Percentiles rank a stretch among this genome's conserved stretches.
These are phyloP conservation scores for Geranium rotundifolium DNA, from an alignment of 345 rosid genomes.

Conservation along the genomic window DNA sequence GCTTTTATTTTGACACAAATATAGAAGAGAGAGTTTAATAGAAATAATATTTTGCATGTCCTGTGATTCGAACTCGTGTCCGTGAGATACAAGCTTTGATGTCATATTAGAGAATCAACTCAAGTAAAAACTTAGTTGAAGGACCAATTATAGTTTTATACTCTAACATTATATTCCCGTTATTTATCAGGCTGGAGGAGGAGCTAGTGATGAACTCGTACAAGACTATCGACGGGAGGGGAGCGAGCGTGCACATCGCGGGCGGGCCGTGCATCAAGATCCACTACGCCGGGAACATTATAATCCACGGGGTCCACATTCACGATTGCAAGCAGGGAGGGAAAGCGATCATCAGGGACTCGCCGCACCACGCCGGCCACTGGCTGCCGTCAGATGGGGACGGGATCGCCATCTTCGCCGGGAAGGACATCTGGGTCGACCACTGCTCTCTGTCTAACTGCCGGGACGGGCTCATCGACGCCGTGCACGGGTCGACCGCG, in stretches of 20 bases:
- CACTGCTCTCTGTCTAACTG: conserved; percentile 75
- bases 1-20: too few species aligned
- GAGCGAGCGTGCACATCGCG: conserved; percentile 62
- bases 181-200: conserved; percentile 20
- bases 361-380: conserved; percentile 45
- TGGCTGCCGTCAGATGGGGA: conserved; percentile 58
- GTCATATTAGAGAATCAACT: too few species aligned
- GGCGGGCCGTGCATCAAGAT: conserved; percentile 69
- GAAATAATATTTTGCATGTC: too few species aligned
- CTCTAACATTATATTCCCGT: too few species aligned
- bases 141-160: too few species aligned
- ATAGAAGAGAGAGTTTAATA: too few species aligned
- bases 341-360: conserved; percentile 39
- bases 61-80: too few species aligned
- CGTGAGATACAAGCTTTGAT: too few species aligned
- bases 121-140: too few species aligned
- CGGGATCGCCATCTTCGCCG: conserved; percentile 40
- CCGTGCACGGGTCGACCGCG: conserved; percentile 67
- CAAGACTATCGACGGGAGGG: conserved; percentile 78
- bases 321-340: conserved; percentile 56
- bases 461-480: conserved; percentile 65
- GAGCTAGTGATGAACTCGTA: conserved; percentile 58
- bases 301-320: conserved; percentile 59
- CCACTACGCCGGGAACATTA: conserved; percentile 48
- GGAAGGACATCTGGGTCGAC: conserved; percentile 58